These are phyloP conservation scores for Carallia brachiata DNA, from an alignment of 345 rosid genomes.

Conservation along the genomic window DNA sequence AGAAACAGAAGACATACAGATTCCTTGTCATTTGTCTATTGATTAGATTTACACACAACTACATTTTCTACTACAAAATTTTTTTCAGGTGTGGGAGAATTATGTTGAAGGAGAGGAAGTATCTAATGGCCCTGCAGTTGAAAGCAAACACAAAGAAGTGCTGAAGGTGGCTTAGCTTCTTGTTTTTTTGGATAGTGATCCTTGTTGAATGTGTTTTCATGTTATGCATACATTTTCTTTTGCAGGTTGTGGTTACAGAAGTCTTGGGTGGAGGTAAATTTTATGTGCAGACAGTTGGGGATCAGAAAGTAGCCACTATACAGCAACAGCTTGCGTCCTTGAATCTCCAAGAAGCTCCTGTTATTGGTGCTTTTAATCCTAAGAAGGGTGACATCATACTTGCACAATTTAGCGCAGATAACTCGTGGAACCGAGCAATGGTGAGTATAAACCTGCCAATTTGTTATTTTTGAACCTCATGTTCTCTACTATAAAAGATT, in stretches of 20 bases:
- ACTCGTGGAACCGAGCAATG: slow-evolving; percentile 99
- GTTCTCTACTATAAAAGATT: not conserved
- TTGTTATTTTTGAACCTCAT: not conserved
- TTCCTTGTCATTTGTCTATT: not conserved
- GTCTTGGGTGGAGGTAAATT: slow-evolving; percentile 86
- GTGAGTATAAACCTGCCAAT: slow-evolving; percentile 31
- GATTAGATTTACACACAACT: not conserved
- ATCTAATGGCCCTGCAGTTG: slow-evolving; percentile 59
- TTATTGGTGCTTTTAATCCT: slow-evolving; percentile 84
- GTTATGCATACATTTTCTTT: slow-evolving; percentile 7
- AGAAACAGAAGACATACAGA: slow-evolving; percentile 5
- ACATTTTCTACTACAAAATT: not conserved
- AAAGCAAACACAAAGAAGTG: slow-evolving; percentile 84
- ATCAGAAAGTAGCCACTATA: slow-evolving; percentile 73
- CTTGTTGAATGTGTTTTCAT: slow-evolving; percentile 1
- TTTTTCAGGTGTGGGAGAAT: slow-evolving; percentile 86
- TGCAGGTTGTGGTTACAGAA: slow-evolving; percentile 90
- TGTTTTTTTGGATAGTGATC: not conserved
- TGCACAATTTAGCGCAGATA: slow-evolving; percentile 92
- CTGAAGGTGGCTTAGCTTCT: slow-evolving; percentile 48
- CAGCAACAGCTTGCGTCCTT: slow-evolving; percentile 76
- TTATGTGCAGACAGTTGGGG: slow-evolving; percentile 83
- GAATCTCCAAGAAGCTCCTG: slow-evolving; percentile 72
- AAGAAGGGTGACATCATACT: slow-evolving; percentile 85
- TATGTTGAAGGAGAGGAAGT: slow-evolving; percentile 97